These are phyloP conservation scores for Arachnomyces sp. DNA, from an alignment of 2,329 filamentous ascomycete species.

Conservation along the genomic window DNA sequence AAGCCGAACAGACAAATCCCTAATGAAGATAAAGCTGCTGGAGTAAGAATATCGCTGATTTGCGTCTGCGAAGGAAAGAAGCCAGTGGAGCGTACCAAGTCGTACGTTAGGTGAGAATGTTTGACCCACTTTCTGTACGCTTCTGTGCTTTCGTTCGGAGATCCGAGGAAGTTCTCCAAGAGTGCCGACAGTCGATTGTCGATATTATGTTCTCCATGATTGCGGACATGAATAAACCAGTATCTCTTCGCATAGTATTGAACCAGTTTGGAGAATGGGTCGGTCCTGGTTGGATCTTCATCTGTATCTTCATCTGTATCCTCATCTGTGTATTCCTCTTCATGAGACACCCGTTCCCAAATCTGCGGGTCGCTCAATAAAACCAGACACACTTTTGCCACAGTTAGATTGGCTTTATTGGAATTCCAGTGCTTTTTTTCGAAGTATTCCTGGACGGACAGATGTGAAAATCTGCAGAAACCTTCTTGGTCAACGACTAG, in stretches of 20 bases:
- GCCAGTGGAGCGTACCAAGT: too few relatives aligned
- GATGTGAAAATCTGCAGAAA: slow-evolving; percentile 18
- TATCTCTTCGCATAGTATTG: neutral
- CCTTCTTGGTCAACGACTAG: slow-evolving; percentile 14
- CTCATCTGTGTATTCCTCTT: too few relatives aligned
- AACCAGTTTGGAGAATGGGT: too few relatives aligned
- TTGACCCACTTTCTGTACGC: neutral
- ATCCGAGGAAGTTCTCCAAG: neutral
- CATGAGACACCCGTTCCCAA: neutral
- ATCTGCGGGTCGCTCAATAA: neutral
- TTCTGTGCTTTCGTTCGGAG: neutral
- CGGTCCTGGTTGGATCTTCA: too few relatives aligned
- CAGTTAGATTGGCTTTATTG: neutral
- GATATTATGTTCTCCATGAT: neutral
- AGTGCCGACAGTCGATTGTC: neutral
- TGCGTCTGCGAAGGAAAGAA: too few relatives aligned
- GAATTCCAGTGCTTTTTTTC: slow-evolving; percentile 12
- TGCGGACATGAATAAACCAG: neutral
- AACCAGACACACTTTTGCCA: slow-evolving; percentile 3
- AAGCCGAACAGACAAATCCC: neutral
- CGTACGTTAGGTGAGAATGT: neutral
- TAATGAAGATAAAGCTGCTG: too few relatives aligned
- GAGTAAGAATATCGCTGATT: too few relatives aligned
- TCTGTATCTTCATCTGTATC: too few relatives aligned
- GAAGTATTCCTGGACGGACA: slow-evolving; percentile 22